Base-by-base conservation (phyloP, 2,329 filamentous ascomycete species). In the Davidsoniella neocaledoniae region DNA sequence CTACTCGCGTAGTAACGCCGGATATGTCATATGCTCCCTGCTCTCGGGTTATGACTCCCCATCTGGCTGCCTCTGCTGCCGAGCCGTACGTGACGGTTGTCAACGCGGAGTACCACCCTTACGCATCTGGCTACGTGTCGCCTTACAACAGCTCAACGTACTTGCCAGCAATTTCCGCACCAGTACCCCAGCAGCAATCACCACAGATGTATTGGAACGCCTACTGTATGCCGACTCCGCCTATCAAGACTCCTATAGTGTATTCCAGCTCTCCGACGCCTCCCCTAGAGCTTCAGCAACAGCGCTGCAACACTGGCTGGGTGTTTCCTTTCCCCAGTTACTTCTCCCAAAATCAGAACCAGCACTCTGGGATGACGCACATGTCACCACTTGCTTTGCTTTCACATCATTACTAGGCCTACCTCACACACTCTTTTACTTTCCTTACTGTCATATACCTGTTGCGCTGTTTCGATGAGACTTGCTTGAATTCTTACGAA, bases 31-130 rank as follows among this genome's bases (percentile, higher is more conserved):
- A 64, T 44, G 61, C 61, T 21, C 66, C 71, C 25, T 63, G 71
- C 43, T 76, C 73, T 1, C 70, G 72, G n/a, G 63, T 67, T 16
- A 67, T 68, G 2, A 71, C 69, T 8, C 21, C 63, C 55, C 43
- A 38, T 1, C 21, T 50, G 10, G 43, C 43, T 5, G 25, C 33
- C 6, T 17, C 21, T 46, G 36, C 43, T 4, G 33, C 43, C 3
- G 43, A 46, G 37, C 49, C 49, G 10, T 44, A 46, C n/a, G 43
- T 50, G 14, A 46, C 42, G 7, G 36, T 45, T 39, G 42, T 50
- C 10, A 50, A 50, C 26, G 49, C 49, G 9, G 49, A 50, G 36
- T 50, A 44, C 37, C 42, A 38, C 36, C 42, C 41, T 12, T 46
- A 46, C 36, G 10, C 36, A 3, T 17, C 44, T 19, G 33, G 44